Conservation (phyloP, 192 early-diverging fungal genomes). For the Linderina pennispora region DNA sequence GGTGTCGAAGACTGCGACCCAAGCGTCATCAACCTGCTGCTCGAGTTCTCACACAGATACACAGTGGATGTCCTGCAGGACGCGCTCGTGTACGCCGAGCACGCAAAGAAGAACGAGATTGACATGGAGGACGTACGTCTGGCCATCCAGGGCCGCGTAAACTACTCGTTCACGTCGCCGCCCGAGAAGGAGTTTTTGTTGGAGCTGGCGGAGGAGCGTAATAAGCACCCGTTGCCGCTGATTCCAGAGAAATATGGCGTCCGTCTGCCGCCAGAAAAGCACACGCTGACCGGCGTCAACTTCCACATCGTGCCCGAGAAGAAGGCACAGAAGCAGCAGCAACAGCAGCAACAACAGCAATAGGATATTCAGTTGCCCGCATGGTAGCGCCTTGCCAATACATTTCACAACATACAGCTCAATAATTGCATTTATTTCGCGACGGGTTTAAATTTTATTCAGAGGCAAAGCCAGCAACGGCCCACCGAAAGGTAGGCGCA, state of each 20-base stretch:
- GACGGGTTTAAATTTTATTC: too few relatives aligned
- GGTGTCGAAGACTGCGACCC: constrained; percentile 88
- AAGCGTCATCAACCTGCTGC: constrained; percentile 81
- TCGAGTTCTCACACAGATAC: constrained; percentile 92
- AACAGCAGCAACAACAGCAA: too few relatives aligned
- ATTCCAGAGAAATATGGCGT: constrained; percentile 76
- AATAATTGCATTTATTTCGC: too few relatives aligned
- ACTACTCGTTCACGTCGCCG: constrained; percentile 84
- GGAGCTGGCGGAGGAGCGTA: constrained; percentile 71
- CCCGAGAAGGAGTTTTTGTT: constrained; percentile 84
- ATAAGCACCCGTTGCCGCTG: constrained; percentile 67
- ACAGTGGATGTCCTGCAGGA: constrained; percentile 89
- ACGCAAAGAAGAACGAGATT: constrained; percentile 74
- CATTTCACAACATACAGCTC: too few relatives aligned
- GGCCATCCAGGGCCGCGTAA: constrained; percentile 86
- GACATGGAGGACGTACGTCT: constrained; percentile 81
- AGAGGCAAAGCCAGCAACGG: background rate
- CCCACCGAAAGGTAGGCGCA: background rate
- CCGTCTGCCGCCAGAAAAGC: constrained; percentile 66
- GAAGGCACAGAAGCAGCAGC: constrained; percentile 2
- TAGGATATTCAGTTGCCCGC: too few relatives aligned
- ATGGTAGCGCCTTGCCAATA: too few relatives aligned
- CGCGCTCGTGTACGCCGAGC: constrained; percentile 87
- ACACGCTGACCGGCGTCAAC: constrained; percentile 71
- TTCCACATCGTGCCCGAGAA: constrained; percentile 68